A percentile compares a stretch with the other conserved stretches of the same genome.
Conservation (phyloP, 495 filamentous ascomycete species). For the Xylaria acuta region DNA sequence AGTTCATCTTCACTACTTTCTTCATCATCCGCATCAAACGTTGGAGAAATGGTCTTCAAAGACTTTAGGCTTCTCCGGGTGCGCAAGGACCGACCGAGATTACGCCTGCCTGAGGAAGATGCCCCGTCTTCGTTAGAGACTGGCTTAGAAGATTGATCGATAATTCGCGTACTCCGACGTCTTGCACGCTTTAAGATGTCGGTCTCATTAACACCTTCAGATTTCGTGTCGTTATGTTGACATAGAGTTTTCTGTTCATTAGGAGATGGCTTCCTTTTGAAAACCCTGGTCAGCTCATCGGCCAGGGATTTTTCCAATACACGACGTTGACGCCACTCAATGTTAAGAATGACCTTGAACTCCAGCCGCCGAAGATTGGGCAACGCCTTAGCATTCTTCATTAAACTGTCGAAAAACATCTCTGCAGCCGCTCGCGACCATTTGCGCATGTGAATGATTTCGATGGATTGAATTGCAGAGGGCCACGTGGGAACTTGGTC, state of each 20-base stretch:
- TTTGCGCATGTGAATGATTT: conserved; percentile 75
- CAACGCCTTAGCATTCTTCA: conserved; percentile 68
- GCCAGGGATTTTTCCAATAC: conserved; percentile 77
- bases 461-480: conserved; percentile 66
- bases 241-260: conserved; percentile 42
- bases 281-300: conserved; percentile 65
- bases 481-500: conserved; percentile 79
- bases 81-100: conserved; percentile 14
- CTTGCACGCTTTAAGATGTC: not conserved
- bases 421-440: conserved; percentile 69
- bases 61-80: conserved; percentile 32
- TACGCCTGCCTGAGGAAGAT: conserved; percentile 3
- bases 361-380: conserved; percentile 67
- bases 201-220: not conserved
- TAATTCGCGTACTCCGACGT: conserved; percentile 36
- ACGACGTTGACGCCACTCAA: conserved; percentile 79
- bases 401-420: conserved; percentile 76
- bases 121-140: conserved; percentile 45
- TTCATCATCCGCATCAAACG: conserved; percentile 38
- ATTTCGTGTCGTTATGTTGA: conserved; percentile 30
- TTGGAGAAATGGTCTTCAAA: conserved; percentile 30
- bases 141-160: conserved; percentile 30
- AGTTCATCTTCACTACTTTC: conserved; percentile 42
- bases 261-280: conserved; percentile 66
- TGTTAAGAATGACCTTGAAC: conserved; percentile 74